Evolutionary conservation across 202 grass and related monocot species (phyloP), one percentile per base, ranked within the genome.

Genomic region (Panicum virgatum): DNA sequence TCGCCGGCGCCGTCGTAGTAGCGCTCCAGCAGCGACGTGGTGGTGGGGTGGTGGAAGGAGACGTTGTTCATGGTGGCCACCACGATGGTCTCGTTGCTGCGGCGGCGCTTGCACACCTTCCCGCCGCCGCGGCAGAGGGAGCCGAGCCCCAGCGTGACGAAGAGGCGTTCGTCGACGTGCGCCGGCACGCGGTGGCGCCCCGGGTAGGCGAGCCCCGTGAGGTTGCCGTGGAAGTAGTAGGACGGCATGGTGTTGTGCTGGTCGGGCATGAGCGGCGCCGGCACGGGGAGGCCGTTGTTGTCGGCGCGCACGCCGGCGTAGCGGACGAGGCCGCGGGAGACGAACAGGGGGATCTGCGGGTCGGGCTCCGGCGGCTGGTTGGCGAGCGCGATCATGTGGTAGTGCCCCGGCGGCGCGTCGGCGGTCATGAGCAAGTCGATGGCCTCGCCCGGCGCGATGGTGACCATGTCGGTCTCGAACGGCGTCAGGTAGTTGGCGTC

Each of bases 31-130:
- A 92, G 4, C 0, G 90, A 84, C 1, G 79, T 15, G 2, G 58
- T 59, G 12, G 19, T 82, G 1, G 74, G 83, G 26, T 83, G 74
- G 3, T 54, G 36, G 36, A 92, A 92, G 23, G 90, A 92, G n/a
- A 85, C 70, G 12, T 91, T 91, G 86, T 92, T 92, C 86, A 92
- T 92, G 79, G 85, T 92, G 51, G 90, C 90, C 1, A 83, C 25
- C 3, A 92, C 84, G 8, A 84, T 88, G 34, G 86, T 90, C 3
- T 73, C 65, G 0, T 12, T 15, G 47, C 88, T 87, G 0, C 86
- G 79, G 14, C 76, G 47, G 4, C 81, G 70, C 72, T 83, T 57
- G 81, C 81, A 83, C 71, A 2, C n/a, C 46, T 3, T 81, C 48
- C 20, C 57, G 27, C 30, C 54, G 5, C 3, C 53, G 3, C 62